Base-by-base conservation (phyloP, 2,329 filamentous ascomycete species). In the Fusarium sp. region DNA sequence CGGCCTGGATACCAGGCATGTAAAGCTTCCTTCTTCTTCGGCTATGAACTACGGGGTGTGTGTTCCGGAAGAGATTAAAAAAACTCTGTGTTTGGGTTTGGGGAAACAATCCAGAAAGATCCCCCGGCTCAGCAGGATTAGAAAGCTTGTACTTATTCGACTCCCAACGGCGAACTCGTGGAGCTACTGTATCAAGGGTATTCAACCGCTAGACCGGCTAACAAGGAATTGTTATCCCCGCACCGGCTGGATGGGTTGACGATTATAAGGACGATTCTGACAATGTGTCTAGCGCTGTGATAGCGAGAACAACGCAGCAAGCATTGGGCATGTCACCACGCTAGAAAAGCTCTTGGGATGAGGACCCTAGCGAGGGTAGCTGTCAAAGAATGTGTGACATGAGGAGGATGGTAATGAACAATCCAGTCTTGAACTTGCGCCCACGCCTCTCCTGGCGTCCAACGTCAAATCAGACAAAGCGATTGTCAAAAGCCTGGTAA, bases 241-340 rank as follows among this genome's bases (percentile, higher is more conserved):
- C 71, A 58, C 69, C 63, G 60, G 39, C 54, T 64, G 62, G 58
- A 50, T 61, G 67, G 69, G 59, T 65, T 65, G 47, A 21, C 51
- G 64, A 74, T 70, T 64, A 48, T 53, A 67, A 65, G 61, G 62
- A 53, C 62, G 49, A 64, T 73, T 69, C 71, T 70, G 71, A 73
- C 62, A 74, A 65, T 73, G 60, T 69, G 62, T 74, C 57, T 74
- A 73, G 70, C 69, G 71, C 58, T 70, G 67, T 74, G 70, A 74
- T 71, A 67, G 56, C 57, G 62, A 56, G 64, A 64, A 67, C 62
- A 62, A 73, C 54, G 67, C 69, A 64, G 56, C 72, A 71, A 59
- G 65, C 56, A 54, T 63, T 40, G 42, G 46, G 47, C 56, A 44
- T 61, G 56, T 73, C 70, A 73, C 68, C 52, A 62, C 66, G 60